Evolutionary conservation across 2,329 filamentous ascomycete genomes (phyloP).

Genomic region (Aspergillus sp.): DNA sequence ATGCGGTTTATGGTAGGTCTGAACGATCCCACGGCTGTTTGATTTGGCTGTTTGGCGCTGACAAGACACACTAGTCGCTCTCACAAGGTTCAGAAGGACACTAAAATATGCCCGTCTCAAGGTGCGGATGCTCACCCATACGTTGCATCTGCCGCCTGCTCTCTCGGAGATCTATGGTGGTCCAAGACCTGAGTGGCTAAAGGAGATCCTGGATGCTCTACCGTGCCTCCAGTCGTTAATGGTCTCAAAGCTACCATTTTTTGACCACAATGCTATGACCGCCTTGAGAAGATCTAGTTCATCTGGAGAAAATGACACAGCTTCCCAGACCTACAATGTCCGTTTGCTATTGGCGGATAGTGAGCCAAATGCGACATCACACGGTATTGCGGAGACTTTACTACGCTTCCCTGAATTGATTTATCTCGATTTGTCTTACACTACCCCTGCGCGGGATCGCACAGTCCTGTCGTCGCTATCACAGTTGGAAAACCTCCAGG

Average conservation of each 20-base stretch:
- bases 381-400: slow-evolving; percentile 55
- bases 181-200: slow-evolving; percentile 60
- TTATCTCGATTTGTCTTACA: slow-evolving; percentile 62
- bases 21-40: neutral
- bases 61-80: slow-evolving; percentile 48
- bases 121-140: slow-evolving; percentile 61
- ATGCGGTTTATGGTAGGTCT: slow-evolving; percentile 57
- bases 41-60: slow-evolving; percentile 7
- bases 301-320: slow-evolving; percentile 7
- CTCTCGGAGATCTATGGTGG: slow-evolving; percentile 63
- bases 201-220: slow-evolving; percentile 59
- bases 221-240: slow-evolving; percentile 62
- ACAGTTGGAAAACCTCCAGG: slow-evolving; percentile 54
- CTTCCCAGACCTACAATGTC: slow-evolving; percentile 46
- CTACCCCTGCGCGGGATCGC: slow-evolving; percentile 51
- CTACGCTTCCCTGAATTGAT: slow-evolving; percentile 56
- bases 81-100: slow-evolving; percentile 61
- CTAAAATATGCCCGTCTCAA: slow-evolving; percentile 55
- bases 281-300: slow-evolving; percentile 44
- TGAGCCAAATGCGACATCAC: slow-evolving; percentile 61
- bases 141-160: slow-evolving; percentile 62
- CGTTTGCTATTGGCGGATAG: slow-evolving; percentile 59
- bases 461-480: slow-evolving; percentile 52
- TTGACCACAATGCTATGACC: slow-evolving; percentile 61
- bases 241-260: slow-evolving; percentile 61